Percentiles rank a stretch among this genome's conserved stretches.
Conservation (phyloP, 2,329 filamentous ascomycete species). For the Aspergillus phoenicis region DNA sequence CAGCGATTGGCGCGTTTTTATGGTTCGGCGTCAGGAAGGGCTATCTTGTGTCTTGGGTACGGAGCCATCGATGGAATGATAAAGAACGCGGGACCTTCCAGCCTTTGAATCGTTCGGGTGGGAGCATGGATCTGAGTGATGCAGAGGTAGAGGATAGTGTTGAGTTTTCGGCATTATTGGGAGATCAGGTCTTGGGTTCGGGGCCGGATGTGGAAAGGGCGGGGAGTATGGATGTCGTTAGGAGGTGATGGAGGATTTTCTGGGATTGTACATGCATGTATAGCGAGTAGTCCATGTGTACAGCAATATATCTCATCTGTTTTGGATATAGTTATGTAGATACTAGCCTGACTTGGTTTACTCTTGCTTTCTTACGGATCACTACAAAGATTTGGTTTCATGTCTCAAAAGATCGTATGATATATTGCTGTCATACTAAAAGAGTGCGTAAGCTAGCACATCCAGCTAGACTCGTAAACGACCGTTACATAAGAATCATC, state of each 20-base stretch:
- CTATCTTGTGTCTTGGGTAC: not conserved
- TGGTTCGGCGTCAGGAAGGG: slow-evolving; percentile 6
- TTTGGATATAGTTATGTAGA: not conserved
- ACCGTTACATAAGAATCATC: not conserved
- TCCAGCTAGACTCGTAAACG: not conserved
- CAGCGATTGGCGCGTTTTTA: not conserved
- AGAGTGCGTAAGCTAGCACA: not conserved
- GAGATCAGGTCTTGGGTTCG: slow-evolving; percentile 2
- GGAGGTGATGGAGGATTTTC: not conserved
- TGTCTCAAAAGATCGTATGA: not conserved
- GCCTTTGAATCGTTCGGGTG: slow-evolving; percentile 8
- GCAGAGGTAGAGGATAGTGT: slow-evolving; percentile 15
- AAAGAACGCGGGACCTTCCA: slow-evolving; percentile 12
- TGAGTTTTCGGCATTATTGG: slow-evolving; percentile 17
- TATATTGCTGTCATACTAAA: not conserved
- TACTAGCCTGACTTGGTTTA: not conserved
- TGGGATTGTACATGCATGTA: not conserved
- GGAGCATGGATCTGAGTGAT: slow-evolving; percentile 16
- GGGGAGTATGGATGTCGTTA: not conserved
- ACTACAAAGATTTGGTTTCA: not conserved
- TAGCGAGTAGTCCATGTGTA: not conserved
- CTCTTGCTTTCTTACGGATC: too few relatives aligned
- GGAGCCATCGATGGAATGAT: not conserved
- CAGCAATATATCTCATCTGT: not conserved
- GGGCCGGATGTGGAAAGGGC: not conserved